Evolutionary conservation across 2,329 filamentous ascomycete species (phyloP).

Genomic region (Talaromyces funiculosus): DNA sequence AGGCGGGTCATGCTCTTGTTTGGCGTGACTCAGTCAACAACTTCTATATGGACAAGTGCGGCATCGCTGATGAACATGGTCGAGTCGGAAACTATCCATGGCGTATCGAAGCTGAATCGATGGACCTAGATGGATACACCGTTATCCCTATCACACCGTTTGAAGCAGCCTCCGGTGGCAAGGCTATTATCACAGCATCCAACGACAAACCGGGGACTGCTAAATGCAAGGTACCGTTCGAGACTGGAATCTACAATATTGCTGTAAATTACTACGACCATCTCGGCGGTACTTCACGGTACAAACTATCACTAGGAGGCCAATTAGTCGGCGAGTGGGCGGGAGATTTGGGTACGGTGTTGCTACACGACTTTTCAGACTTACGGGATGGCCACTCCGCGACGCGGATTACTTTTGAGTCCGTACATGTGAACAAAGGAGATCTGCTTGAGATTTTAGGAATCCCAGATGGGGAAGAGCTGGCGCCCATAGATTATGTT

Average conservation of each 20-base stretch:
- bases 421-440: constrained; percentile 47
- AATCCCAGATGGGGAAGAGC: constrained; percentile 54
- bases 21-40: constrained; percentile 64
- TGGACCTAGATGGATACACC: constrained; percentile 56
- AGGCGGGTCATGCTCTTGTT: constrained; percentile 63
- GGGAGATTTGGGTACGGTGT: constrained; percentile 53
- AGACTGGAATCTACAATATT: constrained; percentile 55
- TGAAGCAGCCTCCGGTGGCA: constrained; percentile 53
- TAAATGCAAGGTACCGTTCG: constrained; percentile 42
- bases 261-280: constrained; percentile 64
- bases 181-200: constrained; percentile 51
- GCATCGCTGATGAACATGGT: constrained; percentile 52
- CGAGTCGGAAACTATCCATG: constrained; percentile 58
- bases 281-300: constrained; percentile 53
- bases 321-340: constrained; percentile 52
- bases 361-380: constrained; percentile 55
- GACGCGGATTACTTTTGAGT: constrained; percentile 54
- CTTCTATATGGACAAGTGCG: constrained; percentile 58
- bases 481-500: constrained; percentile 63
- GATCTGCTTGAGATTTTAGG: constrained; percentile 54
- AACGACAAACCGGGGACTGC: constrained; percentile 51
- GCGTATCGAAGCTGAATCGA: constrained; percentile 64
- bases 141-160: constrained; percentile 51
- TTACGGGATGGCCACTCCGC: constrained; percentile 63
- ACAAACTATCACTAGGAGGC: constrained; percentile 51